A percentile compares a stretch with the other conserved stretches of the same genome.
These are phyloP conservation scores for Penicillium sp. DNA, from an alignment of 2,329 filamentous ascomycete species.

Conservation along the genomic window DNA sequence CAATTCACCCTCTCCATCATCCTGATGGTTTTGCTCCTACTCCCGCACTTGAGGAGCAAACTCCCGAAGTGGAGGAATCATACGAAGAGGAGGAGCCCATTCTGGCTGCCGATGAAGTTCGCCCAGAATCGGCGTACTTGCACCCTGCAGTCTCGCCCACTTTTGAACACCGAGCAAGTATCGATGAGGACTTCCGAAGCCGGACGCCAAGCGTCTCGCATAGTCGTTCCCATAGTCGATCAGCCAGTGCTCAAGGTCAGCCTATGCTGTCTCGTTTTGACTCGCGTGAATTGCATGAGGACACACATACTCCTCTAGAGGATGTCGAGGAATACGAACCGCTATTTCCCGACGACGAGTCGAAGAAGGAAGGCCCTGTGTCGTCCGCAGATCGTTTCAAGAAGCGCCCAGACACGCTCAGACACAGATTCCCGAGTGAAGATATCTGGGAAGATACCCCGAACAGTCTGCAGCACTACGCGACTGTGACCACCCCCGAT, in stretches of 20 bases:
- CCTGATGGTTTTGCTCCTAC: constrained; percentile 51
- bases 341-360: constrained; percentile 77
- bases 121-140: constrained; percentile 64
- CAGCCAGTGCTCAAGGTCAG: constrained; percentile 61
- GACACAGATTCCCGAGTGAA: constrained; percentile 81
- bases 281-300: constrained; percentile 54
- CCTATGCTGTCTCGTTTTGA: constrained; percentile 54
- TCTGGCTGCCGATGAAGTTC: constrained; percentile 81
- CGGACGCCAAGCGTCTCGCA: constrained; percentile 55
- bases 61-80: constrained; percentile 46
- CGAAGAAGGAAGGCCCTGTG: constrained; percentile 53
- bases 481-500: constrained; percentile 82
- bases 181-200: constrained; percentile 52
- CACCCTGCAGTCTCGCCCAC: constrained; percentile 79
- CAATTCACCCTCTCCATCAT: constrained; percentile 44
- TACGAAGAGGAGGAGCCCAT: constrained; percentile 71
- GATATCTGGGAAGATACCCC: constrained; percentile 98
- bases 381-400: constrained; percentile 58
- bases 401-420: constrained; percentile 51
- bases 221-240: constrained; percentile 63
- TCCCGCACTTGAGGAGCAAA: constrained; percentile 51
- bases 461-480: constrained; percentile 70
- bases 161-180: constrained; percentile 61
- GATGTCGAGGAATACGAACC: constrained; percentile 94
- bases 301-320: constrained; percentile 67